Conservation (phyloP, 176 grass and related monocot species). For the Miscanthus lutarioriparius region DNA sequence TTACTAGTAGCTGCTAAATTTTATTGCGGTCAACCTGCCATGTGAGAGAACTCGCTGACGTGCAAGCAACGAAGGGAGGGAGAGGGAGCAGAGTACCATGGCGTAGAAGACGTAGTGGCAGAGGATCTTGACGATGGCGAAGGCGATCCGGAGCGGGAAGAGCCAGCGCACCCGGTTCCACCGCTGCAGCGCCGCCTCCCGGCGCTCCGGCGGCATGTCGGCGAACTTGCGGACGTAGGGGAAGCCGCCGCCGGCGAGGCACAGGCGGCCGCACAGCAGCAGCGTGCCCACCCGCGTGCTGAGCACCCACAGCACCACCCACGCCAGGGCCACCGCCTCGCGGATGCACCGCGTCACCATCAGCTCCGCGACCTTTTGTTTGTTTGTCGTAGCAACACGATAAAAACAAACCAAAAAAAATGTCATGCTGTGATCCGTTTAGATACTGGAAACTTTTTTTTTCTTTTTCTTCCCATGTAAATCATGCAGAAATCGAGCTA, state of each 20-base stretch:
- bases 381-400: neutral
- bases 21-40: conserved; percentile 6
- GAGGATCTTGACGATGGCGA: conserved; percentile 63
- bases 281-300: conserved; percentile 71
- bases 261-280: conserved; percentile 55
- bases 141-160: conserved; percentile 60
- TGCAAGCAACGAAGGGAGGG: neutral
- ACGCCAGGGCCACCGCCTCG: conserved; percentile 53
- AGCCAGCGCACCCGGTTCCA: conserved; percentile 59
- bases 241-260: conserved; percentile 37
- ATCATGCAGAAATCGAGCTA: neutral
- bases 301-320: conserved; percentile 72
- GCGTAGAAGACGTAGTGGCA: conserved; percentile 74
- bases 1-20: neutral
- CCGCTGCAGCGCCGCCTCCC: conserved; percentile 55
- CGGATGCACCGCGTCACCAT: conserved; percentile 52
- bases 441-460: neutral
- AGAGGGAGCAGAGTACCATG: conserved; percentile 33
- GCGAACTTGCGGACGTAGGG: conserved; percentile 69
- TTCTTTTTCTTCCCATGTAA: neutral
- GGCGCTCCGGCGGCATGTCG: conserved; percentile 54
- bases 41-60: neutral
- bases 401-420: neutral
- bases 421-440: neutral
- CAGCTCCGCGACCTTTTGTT: conserved; percentile 64